Conservation (phyloP, 768 basidiomycete species). For the Nidularia sp. region DNA sequence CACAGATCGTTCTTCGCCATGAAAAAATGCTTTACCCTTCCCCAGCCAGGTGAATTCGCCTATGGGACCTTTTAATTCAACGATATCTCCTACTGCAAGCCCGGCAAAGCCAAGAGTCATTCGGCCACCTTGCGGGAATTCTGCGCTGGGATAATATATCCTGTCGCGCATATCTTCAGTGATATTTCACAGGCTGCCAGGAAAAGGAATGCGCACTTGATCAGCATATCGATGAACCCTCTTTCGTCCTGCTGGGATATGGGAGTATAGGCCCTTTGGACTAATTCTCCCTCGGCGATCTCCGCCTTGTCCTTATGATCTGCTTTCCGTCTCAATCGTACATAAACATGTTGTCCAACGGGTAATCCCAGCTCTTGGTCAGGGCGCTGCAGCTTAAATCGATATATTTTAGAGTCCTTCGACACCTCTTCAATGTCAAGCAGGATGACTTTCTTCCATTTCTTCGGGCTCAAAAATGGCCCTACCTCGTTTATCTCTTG, state of each 20-base stretch:
- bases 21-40: conserved; percentile 27
- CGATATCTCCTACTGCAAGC: conserved; percentile 40
- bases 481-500: conserved; percentile 1
- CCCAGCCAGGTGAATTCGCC: conserved; percentile 55
- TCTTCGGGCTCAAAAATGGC: conserved; percentile 34
- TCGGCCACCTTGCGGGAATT: conserved; percentile 41
- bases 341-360: conserved; percentile 57
- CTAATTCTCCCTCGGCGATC: conserved; percentile 27
- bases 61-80: conserved; percentile 59
- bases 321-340: conserved; percentile 36
- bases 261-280: conserved; percentile 60
- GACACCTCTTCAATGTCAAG: conserved; percentile 32
- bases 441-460: conserved; percentile 46
- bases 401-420: conserved; percentile 45
- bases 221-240: conserved; percentile 48
- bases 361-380: conserved; percentile 48
- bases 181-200: background rate
- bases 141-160: conserved; percentile 34
- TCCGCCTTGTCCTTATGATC: conserved; percentile 7
- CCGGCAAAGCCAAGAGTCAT: conserved; percentile 45
- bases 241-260: conserved; percentile 36
- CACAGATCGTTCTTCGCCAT: conserved; percentile 26
- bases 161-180: background rate
- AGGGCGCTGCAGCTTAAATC: conserved; percentile 37
- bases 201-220: conserved; percentile 34